These are phyloP conservation scores for Moesziomyces parantarcticus DNA, from an alignment of 1,284 basidiomycete species.

Conservation along the genomic window DNA sequence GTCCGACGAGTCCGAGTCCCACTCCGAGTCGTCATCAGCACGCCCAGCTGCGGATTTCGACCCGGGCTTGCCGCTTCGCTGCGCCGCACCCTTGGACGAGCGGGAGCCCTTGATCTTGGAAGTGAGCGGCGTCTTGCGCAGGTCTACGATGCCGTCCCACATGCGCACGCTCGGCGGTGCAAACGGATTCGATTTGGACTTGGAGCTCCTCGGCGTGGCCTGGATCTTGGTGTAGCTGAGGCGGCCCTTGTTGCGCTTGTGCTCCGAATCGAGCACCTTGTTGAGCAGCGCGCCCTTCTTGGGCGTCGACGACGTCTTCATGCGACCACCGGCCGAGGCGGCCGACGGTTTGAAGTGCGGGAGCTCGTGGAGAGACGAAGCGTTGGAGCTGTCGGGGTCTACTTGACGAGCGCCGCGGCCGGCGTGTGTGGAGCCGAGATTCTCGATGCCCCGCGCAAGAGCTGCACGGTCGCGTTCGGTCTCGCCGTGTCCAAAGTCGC, in stretches of 20 bases:
- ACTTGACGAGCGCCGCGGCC: conserved; percentile 10
- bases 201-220: conserved; percentile 44
- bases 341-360: conserved; percentile 28
- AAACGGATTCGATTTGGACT: conserved; percentile 58
- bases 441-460: conserved; percentile 38
- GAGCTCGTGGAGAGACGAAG: conserved; percentile 35
- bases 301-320: conserved; percentile 50
- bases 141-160: conserved; percentile 81
- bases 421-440: conserved; percentile 17
- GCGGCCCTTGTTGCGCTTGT: conserved; percentile 47
- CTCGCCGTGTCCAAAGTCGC: conserved; percentile 4
- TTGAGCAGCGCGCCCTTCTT: conserved; percentile 50
- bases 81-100: conserved; percentile 56
- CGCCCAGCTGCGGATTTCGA: conserved; percentile 6
- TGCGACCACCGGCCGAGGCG: conserved; percentile 14
- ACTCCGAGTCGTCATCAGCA: conserved; percentile 53
- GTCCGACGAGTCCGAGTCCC: conserved; percentile 57
- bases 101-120: conserved; percentile 35
- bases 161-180: conserved; percentile 61
- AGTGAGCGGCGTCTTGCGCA: conserved; percentile 74
- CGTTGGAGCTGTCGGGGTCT: conserved; percentile 36
- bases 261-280: conserved; percentile 55
- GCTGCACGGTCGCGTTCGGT: conserved; percentile 38
- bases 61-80: conserved; percentile 69
- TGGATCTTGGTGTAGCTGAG: conserved; percentile 50